Evolutionary conservation across 202 grass and related monocot species (phyloP), one percentile per base, ranked within the genome.

Genomic region (Carex arenaria): DNA sequence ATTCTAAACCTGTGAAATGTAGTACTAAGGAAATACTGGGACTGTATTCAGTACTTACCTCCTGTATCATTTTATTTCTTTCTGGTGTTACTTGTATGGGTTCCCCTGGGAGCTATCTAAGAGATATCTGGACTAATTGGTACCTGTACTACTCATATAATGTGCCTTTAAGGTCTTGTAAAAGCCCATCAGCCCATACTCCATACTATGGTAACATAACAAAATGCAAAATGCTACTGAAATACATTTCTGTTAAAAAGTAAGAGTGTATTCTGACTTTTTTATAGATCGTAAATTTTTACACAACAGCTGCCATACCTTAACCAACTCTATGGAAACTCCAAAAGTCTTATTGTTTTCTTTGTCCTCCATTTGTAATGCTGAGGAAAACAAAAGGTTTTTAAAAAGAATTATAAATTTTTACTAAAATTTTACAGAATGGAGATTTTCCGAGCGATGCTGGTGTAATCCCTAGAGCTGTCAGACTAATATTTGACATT

Each of bases 401-500:
- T n/a, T 18, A 34, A 68, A 69, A 69, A 51, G 3, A 67, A 34
- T 55, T 82, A 12, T 67, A 53, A 51, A 7, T 17, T 56, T 53
- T 55, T 31, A 23, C 52, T 47, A 63, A 31, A 73, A 28, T 6
- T 49, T 59, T 47, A 75, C 74, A 99, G 97, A 92, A 89, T 89
- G 97, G 88, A 67, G 97, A 99, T 12, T 90, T 99, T 47, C 91
- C 97, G 69, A 92, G 70, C 30, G 93, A 99, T 85, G 97, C 97
- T 74, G 95, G 95, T 81, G 95, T 98, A 54, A 98, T 98, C 77
- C 95, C 95, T 49, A 94, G 95, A 84, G 84, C 95, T 17, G 95
- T 98, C 64, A 89, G 90, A 49, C 89, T 90, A 82, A 98, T 92
- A 18, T 98, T 98, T 69, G 86, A 92, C 65, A 93, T 89, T 85